A percentile compares a stretch with the other conserved stretches of the same genome.
These are phyloP conservation scores for Penicillium sp. DNA, from an alignment of 2,329 filamentous ascomycete species.

Conservation along the genomic window DNA sequence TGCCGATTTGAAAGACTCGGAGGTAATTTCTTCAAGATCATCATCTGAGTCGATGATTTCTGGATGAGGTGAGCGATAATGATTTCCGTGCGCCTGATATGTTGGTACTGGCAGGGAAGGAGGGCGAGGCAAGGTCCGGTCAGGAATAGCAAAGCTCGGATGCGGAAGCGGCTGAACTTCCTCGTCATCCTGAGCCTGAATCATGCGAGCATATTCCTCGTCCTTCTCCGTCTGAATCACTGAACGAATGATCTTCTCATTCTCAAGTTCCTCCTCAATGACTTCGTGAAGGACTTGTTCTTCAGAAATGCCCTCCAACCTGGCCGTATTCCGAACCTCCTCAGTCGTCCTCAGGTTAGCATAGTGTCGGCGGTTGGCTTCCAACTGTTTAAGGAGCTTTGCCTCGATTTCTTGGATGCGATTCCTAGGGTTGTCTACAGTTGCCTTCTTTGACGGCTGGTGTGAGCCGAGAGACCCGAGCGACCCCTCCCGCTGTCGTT, in stretches of 20 bases:
- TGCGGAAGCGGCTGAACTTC: background rate
- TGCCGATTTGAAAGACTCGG: background rate
- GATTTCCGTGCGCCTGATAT: background rate
- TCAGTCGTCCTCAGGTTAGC: slow-evolving; percentile 7
- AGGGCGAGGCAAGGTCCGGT: background rate
- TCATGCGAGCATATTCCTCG: slow-evolving; percentile 38
- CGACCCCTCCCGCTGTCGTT: slow-evolving; percentile 19
- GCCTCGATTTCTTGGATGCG: slow-evolving; percentile 8
- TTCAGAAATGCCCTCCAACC: background rate
- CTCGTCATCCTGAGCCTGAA: slow-evolving; percentile 30
- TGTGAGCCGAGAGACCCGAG: background rate
- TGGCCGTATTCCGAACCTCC: slow-evolving; percentile 1
- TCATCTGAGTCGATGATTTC: background rate
- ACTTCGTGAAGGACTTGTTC: slow-evolving; percentile 21
- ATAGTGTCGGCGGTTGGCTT: background rate
- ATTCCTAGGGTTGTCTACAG: slow-evolving; percentile 2
- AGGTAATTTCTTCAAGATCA: slow-evolving; percentile 32
- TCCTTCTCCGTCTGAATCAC: slow-evolving; percentile 27
- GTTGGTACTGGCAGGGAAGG: background rate
- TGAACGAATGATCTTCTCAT: slow-evolving; percentile 8
- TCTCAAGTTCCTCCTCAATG: slow-evolving; percentile 28
- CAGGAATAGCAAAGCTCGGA: background rate
- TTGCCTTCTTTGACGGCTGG: slow-evolving; percentile 16
- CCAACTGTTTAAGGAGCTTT: slow-evolving; percentile 4
- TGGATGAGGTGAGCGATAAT: background rate